phyloP scores from a whole-genome alignment of 2,329 filamentous ascomycete genomes.

The Ceratocystis alfenasii region DNA sequence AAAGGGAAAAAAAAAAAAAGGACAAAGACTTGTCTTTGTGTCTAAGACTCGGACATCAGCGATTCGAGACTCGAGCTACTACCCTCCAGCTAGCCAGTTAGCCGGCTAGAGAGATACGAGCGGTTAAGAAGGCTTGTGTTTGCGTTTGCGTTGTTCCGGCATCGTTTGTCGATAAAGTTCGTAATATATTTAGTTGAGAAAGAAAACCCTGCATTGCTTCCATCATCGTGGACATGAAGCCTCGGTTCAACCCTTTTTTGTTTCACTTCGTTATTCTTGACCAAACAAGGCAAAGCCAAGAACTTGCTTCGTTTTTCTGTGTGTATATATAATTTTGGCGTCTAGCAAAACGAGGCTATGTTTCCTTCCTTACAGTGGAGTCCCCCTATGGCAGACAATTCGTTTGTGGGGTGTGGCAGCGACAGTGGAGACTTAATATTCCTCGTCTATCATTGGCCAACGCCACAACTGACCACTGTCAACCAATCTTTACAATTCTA shows the following conservation, averaged over 20 bases:
- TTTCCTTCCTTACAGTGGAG: neutral
- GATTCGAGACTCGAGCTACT: neutral
- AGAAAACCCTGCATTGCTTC: too few relatives aligned
- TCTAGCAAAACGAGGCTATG: neutral
- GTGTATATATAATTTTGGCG: too few relatives aligned
- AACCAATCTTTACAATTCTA: neutral
- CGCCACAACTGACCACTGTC: neutral
- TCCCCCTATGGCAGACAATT: neutral
- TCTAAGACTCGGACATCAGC: conserved; percentile 2
- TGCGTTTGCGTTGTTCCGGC: neutral
- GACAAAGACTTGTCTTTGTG: neutral
- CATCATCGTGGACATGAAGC: too few relatives aligned
- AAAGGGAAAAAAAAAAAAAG: neutral
- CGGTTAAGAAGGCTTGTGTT: neutral
- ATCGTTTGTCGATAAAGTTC: too few relatives aligned
- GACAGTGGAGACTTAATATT: neutral
- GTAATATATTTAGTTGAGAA: too few relatives aligned
- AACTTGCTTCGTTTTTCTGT: neutral
- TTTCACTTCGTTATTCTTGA: neutral
- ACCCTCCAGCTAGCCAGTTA: neutral
- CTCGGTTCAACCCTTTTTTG: neutral
- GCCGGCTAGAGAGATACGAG: neutral
- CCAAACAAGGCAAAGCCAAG: neutral
- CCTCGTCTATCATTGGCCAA: neutral
- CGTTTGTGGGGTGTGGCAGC: neutral